Evolutionary conservation across 495 filamentous ascomycete species (phyloP), one percentile per base, ranked within the genome.

Genomic region (Clohesyomyces aquaticus): DNA sequence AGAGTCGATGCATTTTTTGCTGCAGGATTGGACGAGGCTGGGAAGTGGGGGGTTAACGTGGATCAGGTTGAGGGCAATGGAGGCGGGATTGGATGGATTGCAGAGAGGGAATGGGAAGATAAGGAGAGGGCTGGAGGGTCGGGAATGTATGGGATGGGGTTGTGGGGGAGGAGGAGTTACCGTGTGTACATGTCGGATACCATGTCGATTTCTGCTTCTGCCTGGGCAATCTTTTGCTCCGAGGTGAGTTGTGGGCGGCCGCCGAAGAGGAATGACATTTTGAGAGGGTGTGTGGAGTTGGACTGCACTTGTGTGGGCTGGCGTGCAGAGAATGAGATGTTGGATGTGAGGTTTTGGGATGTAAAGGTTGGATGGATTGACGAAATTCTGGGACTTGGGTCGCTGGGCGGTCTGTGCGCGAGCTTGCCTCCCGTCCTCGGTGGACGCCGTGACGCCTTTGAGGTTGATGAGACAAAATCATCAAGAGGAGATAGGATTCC

Each of bases 161-260:
- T n/a, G n/a, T 28, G 54, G 27, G 9, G 27, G 52, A 29, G 28
- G 43, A 26, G 45, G 28, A 61, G 74, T 55, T 83, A 97, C 92
- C 92, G 87, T 77, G 88, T 90, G 84, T 96, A 96, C 91, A 97
- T 96, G 76, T 97, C 91, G 43, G 91, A 88, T 38, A 97, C 82
- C 79, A 97, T 91, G 76, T 96, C 94, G 74, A 91, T 80, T 80
- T 99, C 94, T 60, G 88, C 89, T 79, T 98, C 91, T 61, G 95
- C 91, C 58, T 90, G 88, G 63, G 90, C 87, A 75, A 99, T 93
- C 82, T 98, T 98, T 81, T 97, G 86, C 69, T 89, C 94, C 68
- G 91, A 96, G 70, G 91, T 87, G 73, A 91, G 90, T 78, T 96
- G 91, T 55, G 91, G 89, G 50, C 81, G 77, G 28, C 61, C 61